Percentiles rank a stretch among this genome's conserved stretches.
Evolutionary conservation across 768 basidiomycete species (phyloP).

Genomic region (Austroboletus eburneus): DNA sequence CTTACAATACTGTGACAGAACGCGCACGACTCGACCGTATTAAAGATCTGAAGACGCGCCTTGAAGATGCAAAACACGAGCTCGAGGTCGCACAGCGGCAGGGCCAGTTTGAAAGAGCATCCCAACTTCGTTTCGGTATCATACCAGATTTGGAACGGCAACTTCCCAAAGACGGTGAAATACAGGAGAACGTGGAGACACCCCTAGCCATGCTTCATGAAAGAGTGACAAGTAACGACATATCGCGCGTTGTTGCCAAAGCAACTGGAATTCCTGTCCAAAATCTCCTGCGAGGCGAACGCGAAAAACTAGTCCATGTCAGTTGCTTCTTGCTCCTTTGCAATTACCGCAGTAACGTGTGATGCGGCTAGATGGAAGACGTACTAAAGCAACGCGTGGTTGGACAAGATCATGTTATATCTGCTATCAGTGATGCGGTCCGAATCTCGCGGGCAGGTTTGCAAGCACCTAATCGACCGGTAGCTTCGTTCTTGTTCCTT

Average conservation of each 20-base stretch:
- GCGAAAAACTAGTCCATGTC: slow-evolving; percentile 85
- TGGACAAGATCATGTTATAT: slow-evolving; percentile 87
- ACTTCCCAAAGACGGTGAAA: slow-evolving; percentile 53
- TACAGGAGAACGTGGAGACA: slow-evolving; percentile 35
- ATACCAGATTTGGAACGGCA: slow-evolving; percentile 78
- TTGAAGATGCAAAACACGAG: slow-evolving; percentile 81
- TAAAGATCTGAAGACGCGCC: slow-evolving; percentile 66
- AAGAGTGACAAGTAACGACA: slow-evolving; percentile 84
- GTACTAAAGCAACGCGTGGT: slow-evolving; percentile 69
- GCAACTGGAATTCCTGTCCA: slow-evolving; percentile 90
- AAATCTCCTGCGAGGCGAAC: slow-evolving; percentile 83
- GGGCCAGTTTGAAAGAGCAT: slow-evolving; percentile 82
- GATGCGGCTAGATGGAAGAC: slow-evolving; percentile 76
- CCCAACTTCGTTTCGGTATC: slow-evolving; percentile 75
- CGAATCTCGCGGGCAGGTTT: slow-evolving; percentile 90
- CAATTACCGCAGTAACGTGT: neutral
- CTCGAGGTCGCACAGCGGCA: slow-evolving; percentile 87
- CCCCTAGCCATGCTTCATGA: slow-evolving; percentile 74
- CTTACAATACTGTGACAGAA: slow-evolving; percentile 37
- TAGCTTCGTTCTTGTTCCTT: slow-evolving; percentile 89
- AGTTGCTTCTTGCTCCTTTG: slow-evolving; percentile 23
- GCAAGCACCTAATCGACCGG: slow-evolving; percentile 82
- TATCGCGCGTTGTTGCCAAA: slow-evolving; percentile 82
- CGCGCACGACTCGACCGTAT: slow-evolving; percentile 63
- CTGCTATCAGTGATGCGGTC: slow-evolving; percentile 84